Percentiles rank a stretch among this genome's conserved stretches.
Conservation (phyloP, 768 basidiomycete species). For the Lactifluus rugatus region DNA sequence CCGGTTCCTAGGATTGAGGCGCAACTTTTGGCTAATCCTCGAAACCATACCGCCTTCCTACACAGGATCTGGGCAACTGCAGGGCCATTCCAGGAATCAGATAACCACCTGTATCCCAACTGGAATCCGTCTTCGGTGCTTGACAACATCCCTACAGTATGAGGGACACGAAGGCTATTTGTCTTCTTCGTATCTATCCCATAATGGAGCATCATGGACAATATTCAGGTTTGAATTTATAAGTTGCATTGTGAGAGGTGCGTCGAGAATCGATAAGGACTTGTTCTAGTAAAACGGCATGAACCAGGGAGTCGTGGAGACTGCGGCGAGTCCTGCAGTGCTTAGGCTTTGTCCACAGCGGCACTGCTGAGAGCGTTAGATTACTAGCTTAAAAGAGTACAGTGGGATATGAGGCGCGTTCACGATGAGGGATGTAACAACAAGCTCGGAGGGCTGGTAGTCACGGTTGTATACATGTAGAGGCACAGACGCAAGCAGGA, state of each 20-base stretch:
- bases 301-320: not conserved
- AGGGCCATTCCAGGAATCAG: not conserved
- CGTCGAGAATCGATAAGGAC: not conserved
- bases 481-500: too few species aligned
- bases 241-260: not conserved
- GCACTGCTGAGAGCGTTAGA: not conserved
- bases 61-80: constrained; percentile 6
- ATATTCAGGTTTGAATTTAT: not conserved
- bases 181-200: not conserved
- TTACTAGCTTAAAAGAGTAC: too few species aligned
- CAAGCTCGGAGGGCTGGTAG: too few species aligned
- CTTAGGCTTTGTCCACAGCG: not conserved
- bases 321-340: not conserved
- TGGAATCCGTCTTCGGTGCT: constrained; percentile 19
- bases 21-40: constrained; percentile 4
- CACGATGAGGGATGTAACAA: too few species aligned
- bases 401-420: too few species aligned
- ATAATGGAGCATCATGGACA: not conserved
- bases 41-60: not conserved
- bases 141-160: constrained; percentile 1
- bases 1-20: constrained; percentile 12
- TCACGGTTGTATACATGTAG: too few species aligned
- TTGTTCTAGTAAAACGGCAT: not conserved
- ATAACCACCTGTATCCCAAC: constrained; percentile 17
- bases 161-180: too few species aligned